Conservation (phyloP, 176 grass and related monocot species). For the Olyra latifolia region DNA sequence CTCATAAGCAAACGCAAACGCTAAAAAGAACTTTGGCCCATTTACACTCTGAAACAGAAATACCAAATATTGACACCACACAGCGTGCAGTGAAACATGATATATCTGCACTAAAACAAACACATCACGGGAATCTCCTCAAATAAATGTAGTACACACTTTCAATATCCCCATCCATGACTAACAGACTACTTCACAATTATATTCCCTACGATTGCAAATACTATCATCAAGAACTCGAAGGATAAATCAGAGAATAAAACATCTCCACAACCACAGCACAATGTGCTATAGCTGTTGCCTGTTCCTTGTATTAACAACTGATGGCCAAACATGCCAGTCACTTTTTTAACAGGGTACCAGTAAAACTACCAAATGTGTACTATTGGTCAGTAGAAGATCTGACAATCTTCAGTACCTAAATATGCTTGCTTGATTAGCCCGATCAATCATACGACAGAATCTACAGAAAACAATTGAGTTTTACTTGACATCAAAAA, state of each 20-base stretch:
- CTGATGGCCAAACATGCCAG: background rate
- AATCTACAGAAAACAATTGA: background rate
- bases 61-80: background rate
- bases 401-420: background rate
- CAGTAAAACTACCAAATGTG: background rate
- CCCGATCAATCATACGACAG: background rate
- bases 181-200: background rate
- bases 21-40: no score
- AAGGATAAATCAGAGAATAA: background rate
- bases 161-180: background rate
- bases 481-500: background rate
- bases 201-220: background rate
- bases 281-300: conserved; percentile 4
- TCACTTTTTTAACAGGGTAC: background rate
- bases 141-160: background rate
- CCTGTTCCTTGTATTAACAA: background rate
- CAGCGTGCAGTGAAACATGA: background rate
- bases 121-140: background rate
- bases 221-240: background rate
- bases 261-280: background rate
- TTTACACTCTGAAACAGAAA: no score
- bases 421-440: conserved; percentile 2
- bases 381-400: background rate
- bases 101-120: background rate
- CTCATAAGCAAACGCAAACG: no score